Evolutionary conservation across 1,284 basidiomycete genomes (phyloP).

Genomic region (Ceratobasidium sp.): DNA sequence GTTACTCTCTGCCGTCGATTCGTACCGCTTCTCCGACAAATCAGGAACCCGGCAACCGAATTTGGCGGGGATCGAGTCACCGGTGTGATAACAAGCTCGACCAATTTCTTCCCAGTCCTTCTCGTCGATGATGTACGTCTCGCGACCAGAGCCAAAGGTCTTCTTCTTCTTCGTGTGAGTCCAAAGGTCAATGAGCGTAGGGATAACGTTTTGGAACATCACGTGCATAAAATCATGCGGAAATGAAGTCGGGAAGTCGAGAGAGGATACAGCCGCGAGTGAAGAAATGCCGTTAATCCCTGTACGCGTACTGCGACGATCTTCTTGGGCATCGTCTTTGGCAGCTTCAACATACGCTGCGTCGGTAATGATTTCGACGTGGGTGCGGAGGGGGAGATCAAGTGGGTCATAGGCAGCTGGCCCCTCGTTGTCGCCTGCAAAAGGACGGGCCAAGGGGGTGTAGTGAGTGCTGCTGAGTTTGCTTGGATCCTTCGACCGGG

Average conservation of each 20-base stretch:
- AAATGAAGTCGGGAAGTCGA: conserved; percentile 38
- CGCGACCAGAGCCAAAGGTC: background rate
- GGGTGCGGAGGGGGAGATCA: conserved; percentile 34
- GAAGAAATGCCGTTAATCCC: conserved; percentile 39
- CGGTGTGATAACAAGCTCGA: conserved; percentile 47
- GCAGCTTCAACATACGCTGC: background rate
- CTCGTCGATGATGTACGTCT: background rate
- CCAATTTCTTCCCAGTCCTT: conserved; percentile 56
- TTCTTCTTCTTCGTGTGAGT: background rate
- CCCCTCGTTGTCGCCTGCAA: background rate
- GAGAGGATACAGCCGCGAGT: conserved; percentile 8
- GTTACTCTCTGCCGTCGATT: conserved; percentile 50
- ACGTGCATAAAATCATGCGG: conserved; percentile 44
- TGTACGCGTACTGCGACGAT: background rate
- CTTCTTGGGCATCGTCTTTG: background rate
- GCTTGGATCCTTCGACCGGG: too few relatives aligned
- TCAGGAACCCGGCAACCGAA: conserved; percentile 54
- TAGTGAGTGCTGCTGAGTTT: conserved; percentile 12
- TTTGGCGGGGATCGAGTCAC: conserved; percentile 52
- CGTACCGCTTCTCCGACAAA: conserved; percentile 48
- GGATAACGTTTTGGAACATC: too few relatives aligned
- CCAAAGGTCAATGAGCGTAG: conserved; percentile 39
- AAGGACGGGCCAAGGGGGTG: conserved; percentile 31
- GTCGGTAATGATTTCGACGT: background rate
- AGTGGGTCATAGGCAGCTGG: background rate